Base-by-base conservation (phyloP, 306 rosid genomes). In the Begonia loranthoides region DNA sequence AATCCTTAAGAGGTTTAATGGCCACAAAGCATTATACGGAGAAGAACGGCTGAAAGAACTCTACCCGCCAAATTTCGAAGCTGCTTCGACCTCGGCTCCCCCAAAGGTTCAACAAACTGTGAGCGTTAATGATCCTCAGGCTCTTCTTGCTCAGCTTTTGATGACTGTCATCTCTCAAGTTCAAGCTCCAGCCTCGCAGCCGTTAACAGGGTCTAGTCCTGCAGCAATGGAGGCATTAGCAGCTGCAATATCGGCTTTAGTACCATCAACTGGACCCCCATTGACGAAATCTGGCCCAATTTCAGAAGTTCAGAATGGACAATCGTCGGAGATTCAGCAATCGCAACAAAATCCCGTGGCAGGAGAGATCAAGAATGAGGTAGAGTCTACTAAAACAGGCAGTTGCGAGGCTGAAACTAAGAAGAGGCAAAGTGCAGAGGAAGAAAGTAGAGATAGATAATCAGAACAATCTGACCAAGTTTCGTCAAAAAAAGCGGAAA, bases 141-240 rank as follows among this genome's bases (percentile, higher is more conserved):
- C 77, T 51, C 76, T 79, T 51, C 63, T 86, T 70, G 93, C 83
- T 47, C 87, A 79, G 71, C 74, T 76, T 47, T 49, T 86, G 87
- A 82, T 57, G 43, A 68, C 60, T 9, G 74, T 74, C 8, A 54
- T 77, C 9, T 66, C 85, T 57, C 85, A 75, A 55, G 51, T 67
- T 63, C 87, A 73, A 66, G 70, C 46, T 21, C 55, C 51, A 52
- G 56, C 55, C 14, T 1, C 10, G 12, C 52, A 54, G n/a, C 44
- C 22, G 2, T 19, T 19, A 19, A 19, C 22, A 19, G 1, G 22
- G 22, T 19, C 22, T 1, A 19, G 3, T 19, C 22, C 22, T 1
- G 36, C 36, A 4, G 36, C 36, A 28, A 28, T 28, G 36, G 36
- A 43, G 47, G 47, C 54, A 12, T 45, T 54, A 9, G 54, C 28